Base-by-base conservation (phyloP, 495 filamentous ascomycete genomes). In the Lasiosphaeria ovina region DNA sequence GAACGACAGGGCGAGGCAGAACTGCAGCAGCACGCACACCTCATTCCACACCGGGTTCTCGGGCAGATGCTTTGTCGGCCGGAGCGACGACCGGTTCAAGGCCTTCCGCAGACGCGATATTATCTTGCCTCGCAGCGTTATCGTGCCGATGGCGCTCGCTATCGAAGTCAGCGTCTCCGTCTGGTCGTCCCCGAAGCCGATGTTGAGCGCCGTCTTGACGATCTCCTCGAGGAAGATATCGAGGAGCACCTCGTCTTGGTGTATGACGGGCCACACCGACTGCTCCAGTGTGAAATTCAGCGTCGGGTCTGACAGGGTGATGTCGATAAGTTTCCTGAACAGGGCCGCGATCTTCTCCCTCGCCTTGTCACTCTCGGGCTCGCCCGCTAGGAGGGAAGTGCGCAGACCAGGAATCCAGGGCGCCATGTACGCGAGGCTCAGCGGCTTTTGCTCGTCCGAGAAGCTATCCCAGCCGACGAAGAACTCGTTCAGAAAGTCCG, bases 381-480 rank as follows among this genome's bases (percentile, higher is more conserved):
- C 85, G 45, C 76, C 74, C 33, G 80, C 69, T 45, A 87, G 68
- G 6, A 87, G 73, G 49, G 79, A 79, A 9, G 79, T 82, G 54
- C 83, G 76, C 40, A 88, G 67, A 34, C 83, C 79, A 3, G 77
- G 73, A 54, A 88, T 72, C 85, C 85, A 88, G 4, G 85, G 85
- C 24, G 83, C 82, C 83, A 88, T 86, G 64, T 88, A 88, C 6
- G 81, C 78, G 7, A 88, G 74, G 60, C 83, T 86, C 51, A 87
- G 65, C 4, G 85, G 83, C 61, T 85, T 79, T 68, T 88, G 85
- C 54, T 83, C 78, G 10, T 83, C 79, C 32, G 80, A 76, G 62
- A 86, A 85, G 66, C 83, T 84, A 53, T 85, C 85, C 85, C 85
- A 88, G 9, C 85, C 83, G 44, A 86, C 81, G 61, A 87, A 88